These are phyloP conservation scores for Excoecaria cochinchinensis DNA, from an alignment of 345 rosid genomes.

Conservation along the genomic window DNA sequence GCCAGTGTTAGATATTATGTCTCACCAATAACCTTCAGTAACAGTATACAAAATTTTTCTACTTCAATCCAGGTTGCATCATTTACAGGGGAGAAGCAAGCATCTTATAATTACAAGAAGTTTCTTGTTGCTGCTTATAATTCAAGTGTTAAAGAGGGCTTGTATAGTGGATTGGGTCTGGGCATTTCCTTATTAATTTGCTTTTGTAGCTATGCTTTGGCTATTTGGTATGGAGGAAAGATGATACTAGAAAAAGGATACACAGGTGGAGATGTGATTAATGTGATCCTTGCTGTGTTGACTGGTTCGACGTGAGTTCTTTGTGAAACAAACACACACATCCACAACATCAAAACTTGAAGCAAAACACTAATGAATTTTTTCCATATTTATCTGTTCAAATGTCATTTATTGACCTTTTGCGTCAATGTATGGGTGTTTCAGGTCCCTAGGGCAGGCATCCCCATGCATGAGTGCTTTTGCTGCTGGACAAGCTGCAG, in stretches of 20 bases:
- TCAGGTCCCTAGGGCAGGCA: conserved; percentile 44
- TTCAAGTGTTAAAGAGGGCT: conserved; percentile 56
- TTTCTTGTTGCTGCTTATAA: conserved; percentile 47
- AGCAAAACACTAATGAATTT: no score
- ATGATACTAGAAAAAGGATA: conserved; percentile 61
- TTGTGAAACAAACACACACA: no score
- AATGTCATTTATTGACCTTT: no score
- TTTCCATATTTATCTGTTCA: no score
- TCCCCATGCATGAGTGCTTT: conserved; percentile 46
- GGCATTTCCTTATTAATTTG: conserved; percentile 40
- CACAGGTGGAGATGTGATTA: conserved; percentile 57
- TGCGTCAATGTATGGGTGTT: no score
- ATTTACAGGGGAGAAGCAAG: conserved; percentile 65
- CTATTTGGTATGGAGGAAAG: conserved; percentile 68
- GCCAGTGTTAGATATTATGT: background rate
- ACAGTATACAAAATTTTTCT: background rate
- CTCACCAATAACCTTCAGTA: background rate
- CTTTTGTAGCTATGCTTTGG: conserved; percentile 52
- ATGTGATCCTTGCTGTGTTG: conserved; percentile 55
- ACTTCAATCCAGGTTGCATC: conserved; percentile 56
- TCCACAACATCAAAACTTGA: no score
- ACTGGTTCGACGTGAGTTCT: conserved; percentile 70
- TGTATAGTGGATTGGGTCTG: conserved; percentile 54
- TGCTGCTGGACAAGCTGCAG: conserved; percentile 45
- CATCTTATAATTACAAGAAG: conserved; percentile 47